Evolutionary conservation across 1,284 basidiomycete species (phyloP).

Genomic region (Sporisorium graminicola): DNA sequence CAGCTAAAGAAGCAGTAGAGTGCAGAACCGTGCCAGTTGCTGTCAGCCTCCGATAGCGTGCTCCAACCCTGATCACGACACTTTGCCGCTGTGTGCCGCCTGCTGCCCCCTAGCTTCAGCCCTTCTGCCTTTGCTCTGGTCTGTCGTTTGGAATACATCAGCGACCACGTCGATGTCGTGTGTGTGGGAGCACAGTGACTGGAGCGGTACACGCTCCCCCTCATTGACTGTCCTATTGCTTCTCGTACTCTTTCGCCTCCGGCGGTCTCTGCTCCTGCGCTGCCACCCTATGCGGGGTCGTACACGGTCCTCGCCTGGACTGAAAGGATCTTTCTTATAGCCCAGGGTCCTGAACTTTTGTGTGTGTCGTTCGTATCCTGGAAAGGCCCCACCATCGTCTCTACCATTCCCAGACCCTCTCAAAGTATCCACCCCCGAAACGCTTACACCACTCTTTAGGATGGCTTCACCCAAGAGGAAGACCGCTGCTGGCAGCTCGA

Average conservation of each 20-base stretch:
- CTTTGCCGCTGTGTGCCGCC: constrained; percentile 2
- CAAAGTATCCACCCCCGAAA: neutral
- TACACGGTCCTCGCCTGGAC: neutral
- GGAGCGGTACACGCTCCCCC: constrained; percentile 24
- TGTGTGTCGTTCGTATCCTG: constrained; percentile 8
- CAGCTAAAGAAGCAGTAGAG: neutral
- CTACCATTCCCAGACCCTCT: neutral
- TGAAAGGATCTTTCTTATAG: constrained; percentile 6
- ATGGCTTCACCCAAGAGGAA: constrained; percentile 20
- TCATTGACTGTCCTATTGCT: neutral
- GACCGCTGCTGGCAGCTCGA: constrained; percentile 5
- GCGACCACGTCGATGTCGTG: constrained; percentile 36
- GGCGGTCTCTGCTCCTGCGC: constrained; percentile 2
- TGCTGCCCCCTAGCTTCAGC: no score
- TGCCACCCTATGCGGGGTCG: constrained; percentile 9
- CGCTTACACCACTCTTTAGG: neutral
- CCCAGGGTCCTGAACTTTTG: neutral
- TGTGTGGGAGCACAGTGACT: constrained; percentile 36
- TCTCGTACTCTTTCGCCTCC: neutral
- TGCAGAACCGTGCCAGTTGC: constrained; percentile 16
- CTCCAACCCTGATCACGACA: constrained; percentile 15
- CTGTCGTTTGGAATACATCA: neutral
- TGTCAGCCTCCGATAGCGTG: constrained; percentile 14
- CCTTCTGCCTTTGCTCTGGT: neutral
- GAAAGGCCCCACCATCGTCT: neutral